A percentile compares a stretch with the other conserved stretches of the same genome.
Conservation (phyloP, 2,329 filamentous ascomycete species). For the Neofusicoccum kwambonambiense region DNA sequence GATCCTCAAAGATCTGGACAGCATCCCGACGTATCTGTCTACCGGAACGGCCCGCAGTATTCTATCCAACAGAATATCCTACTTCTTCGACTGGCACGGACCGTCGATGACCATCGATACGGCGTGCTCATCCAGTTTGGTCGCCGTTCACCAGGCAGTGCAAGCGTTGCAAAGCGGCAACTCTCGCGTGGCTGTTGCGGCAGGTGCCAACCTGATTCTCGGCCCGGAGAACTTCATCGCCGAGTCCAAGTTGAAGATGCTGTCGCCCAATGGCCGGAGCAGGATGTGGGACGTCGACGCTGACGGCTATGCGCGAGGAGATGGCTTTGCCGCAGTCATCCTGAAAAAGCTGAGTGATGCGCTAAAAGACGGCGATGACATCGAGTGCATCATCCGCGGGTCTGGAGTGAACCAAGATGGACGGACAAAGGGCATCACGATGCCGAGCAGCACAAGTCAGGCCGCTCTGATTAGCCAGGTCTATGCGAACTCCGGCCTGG, state of each 20-base stretch:
- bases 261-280: conserved; percentile 29
- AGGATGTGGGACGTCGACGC: conserved; percentile 40
- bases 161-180: conserved; percentile 18
- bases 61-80: conserved; percentile 37
- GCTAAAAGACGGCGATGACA: conserved; percentile 46
- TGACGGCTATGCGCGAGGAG: conserved; percentile 53
- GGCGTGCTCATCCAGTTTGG: conserved; percentile 37
- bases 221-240: conserved; percentile 24
- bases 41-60: conserved; percentile 33
- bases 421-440: conserved; percentile 39
- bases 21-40: conserved; percentile 23
- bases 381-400: conserved; percentile 41
- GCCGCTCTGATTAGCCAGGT: conserved; percentile 33
- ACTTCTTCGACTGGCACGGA: conserved; percentile 37
- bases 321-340: conserved; percentile 52
- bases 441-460: conserved; percentile 38
- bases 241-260: conserved; percentile 30
- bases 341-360: conserved; percentile 53
- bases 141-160: conserved; percentile 27
- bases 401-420: conserved; percentile 43
- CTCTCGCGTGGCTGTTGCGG: conserved; percentile 21
- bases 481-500: conserved; percentile 37
- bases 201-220: conserved; percentile 27
- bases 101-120: conserved; percentile 41
- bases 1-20: not conserved